Conservation (phyloP, 2,329 filamentous ascomycete genomes). For the Chrysosporium keratinophilum region DNA sequence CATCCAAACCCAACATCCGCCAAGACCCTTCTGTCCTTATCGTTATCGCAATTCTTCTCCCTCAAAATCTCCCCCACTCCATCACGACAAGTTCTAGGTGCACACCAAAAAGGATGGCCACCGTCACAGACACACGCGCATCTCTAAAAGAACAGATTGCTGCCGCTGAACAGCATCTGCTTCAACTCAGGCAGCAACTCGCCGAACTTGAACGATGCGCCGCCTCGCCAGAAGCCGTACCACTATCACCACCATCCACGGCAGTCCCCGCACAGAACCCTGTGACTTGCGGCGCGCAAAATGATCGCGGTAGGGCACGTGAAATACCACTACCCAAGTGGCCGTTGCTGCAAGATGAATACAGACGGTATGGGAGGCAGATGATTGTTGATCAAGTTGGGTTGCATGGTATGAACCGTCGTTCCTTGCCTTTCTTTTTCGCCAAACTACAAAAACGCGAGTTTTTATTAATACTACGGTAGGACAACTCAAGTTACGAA, state of each 20-base stretch:
- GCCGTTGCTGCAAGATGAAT: constrained; percentile 63
- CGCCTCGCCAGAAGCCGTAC: neutral
- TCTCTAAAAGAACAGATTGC: constrained; percentile 24
- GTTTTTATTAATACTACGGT: constrained; percentile 3
- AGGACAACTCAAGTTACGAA: constrained; percentile 68
- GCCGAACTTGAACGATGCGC: constrained; percentile 12
- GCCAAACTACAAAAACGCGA: neutral
- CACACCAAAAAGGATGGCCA: neutral
- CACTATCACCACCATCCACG: neutral
- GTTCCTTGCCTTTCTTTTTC: neutral
- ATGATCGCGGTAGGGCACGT: neutral
- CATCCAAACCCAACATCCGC: too few relatives aligned
- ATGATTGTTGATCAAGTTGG: constrained; percentile 79
- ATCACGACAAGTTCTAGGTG: too few relatives aligned
- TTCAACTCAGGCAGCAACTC: constrained; percentile 29
- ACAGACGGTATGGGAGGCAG: constrained; percentile 78
- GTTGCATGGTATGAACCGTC: constrained; percentile 49
- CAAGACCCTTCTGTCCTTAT: too few relatives aligned
- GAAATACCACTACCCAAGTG: constrained; percentile 38
- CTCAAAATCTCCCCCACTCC: too few relatives aligned
- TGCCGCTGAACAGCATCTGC: constrained; percentile 29
- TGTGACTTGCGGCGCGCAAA: neutral
- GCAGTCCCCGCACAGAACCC: constrained; percentile 3
- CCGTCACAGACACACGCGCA: neutral
- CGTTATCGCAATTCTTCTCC: too few relatives aligned